phyloP scores from a whole-genome alignment of 1,284 basidiomycete genomes.

The Pisolithus thermaeus region DNA sequence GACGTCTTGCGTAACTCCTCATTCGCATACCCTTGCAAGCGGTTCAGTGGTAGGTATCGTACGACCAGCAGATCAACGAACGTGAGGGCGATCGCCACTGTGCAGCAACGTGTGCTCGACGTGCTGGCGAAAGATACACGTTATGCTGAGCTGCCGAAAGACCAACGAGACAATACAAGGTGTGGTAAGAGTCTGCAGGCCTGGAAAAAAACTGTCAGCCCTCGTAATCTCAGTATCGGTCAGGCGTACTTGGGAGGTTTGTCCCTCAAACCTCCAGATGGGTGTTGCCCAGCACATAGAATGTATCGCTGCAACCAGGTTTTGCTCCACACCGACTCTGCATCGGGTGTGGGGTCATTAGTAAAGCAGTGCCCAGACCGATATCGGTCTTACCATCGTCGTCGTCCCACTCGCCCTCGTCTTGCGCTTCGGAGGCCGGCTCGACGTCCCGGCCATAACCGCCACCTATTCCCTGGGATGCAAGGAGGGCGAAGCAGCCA shows the following conservation, averaged over 20 bases:
- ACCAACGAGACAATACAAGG: constrained; percentile 84
- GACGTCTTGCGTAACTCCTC: constrained; percentile 44
- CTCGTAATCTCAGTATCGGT: constrained; percentile 18
- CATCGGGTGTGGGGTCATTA: background rate
- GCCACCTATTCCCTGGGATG: constrained; percentile 52
- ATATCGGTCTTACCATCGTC: constrained; percentile 46
- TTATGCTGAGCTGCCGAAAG: constrained; percentile 84
- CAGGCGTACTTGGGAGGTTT: constrained; percentile 93
- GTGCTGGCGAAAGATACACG: constrained; percentile 45
- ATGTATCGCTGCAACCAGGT: constrained; percentile 85
- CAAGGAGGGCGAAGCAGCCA: constrained; percentile 80
- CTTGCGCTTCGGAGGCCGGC: constrained; percentile 16
- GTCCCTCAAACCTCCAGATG: constrained; percentile 83
- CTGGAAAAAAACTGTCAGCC: constrained; percentile 33
- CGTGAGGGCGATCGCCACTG: constrained; percentile 37
- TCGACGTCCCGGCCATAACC: constrained; percentile 19
- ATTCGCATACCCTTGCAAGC: constrained; percentile 7
- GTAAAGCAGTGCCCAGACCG: constrained; percentile 1
- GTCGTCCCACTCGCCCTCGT: constrained; percentile 53
- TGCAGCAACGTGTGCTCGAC: constrained; percentile 37
- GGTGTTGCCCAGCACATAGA: constrained; percentile 79
- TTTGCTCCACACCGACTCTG: constrained; percentile 53
- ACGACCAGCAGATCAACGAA: constrained; percentile 3
- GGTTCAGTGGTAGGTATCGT: constrained; percentile 5
- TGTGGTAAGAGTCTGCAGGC: constrained; percentile 84